Conservation (phyloP, 1,284 basidiomycete species). For the Heterobasidion parviporum region DNA sequence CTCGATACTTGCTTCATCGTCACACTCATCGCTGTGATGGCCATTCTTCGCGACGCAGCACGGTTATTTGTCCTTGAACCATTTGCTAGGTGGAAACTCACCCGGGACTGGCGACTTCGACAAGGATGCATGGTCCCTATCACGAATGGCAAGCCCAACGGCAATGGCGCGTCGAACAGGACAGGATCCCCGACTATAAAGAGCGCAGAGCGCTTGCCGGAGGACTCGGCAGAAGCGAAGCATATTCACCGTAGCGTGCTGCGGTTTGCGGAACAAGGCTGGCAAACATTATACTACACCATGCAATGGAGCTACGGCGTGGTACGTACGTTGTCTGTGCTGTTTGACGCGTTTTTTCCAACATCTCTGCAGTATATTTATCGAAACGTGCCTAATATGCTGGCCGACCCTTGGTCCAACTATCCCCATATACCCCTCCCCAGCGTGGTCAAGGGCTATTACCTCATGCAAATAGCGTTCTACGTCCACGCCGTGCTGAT, state of each 20-base stretch:
- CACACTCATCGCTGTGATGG: conserved; percentile 71
- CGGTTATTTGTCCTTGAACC: conserved; percentile 72
- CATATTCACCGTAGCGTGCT: conserved; percentile 65
- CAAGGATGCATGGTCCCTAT: conserved; percentile 18
- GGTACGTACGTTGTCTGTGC: conserved; percentile 44
- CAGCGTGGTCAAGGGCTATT: conserved; percentile 82
- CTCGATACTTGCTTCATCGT: conserved; percentile 69
- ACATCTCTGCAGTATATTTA: conserved; percentile 65
- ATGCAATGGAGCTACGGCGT: conserved; percentile 73
- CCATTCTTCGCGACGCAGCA: conserved; percentile 66
- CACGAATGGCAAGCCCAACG: conserved; percentile 16
- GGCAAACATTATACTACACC: conserved; percentile 79
- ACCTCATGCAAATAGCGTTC: conserved; percentile 87
- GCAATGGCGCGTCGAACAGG: conserved; percentile 15
- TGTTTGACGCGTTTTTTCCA: conserved; percentile 3
- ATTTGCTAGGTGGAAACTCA: conserved; percentile 67
- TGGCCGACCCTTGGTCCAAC: conserved; percentile 72
- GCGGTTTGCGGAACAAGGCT: conserved; percentile 93
- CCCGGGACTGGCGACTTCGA: conserved; percentile 33
- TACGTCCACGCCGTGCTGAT: conserved; percentile 91
- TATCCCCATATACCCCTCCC: conserved; percentile 83
- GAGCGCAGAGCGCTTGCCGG: conserved; percentile 5
- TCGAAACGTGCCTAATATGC: conserved; percentile 55
- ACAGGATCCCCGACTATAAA: conserved; percentile 13
- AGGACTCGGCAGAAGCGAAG: conserved; percentile 32